These are phyloP conservation scores for Camellia lanceoleosa DNA, from an alignment of 148 eudicot species.

Conservation along the genomic window DNA sequence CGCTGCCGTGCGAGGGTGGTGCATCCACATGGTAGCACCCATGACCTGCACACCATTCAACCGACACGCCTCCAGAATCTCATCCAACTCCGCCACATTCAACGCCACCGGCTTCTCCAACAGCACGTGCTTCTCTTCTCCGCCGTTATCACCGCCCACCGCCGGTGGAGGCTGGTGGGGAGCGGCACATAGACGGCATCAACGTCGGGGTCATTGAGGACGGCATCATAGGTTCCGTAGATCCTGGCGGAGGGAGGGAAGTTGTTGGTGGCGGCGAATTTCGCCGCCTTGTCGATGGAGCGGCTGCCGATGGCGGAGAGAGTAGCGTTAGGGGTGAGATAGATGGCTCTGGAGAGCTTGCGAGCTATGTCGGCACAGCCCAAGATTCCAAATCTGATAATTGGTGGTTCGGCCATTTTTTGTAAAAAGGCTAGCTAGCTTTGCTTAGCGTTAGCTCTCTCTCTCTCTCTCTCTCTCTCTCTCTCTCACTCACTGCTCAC, in stretches of 20 bases:
- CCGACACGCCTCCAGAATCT: constrained; percentile 36
- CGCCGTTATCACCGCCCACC: constrained; percentile 49
- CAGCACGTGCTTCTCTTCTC: constrained; percentile 43
- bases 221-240: constrained; percentile 43
- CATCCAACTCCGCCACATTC: constrained; percentile 34
- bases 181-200: constrained; percentile 59
- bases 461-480: too few species aligned
- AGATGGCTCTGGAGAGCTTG: constrained; percentile 45
- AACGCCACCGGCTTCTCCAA: constrained; percentile 55
- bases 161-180: constrained; percentile 44
- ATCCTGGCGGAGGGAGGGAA: constrained; percentile 18
- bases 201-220: constrained; percentile 40
- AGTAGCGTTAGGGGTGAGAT: constrained; percentile 31
- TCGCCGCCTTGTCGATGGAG: constrained; percentile 36
- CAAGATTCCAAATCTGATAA: constrained; percentile 38
- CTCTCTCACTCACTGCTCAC: too few species aligned
- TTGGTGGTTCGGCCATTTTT: constrained; percentile 21
- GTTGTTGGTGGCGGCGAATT: constrained; percentile 28
- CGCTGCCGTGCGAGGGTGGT: constrained; percentile 17
- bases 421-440: background rate
- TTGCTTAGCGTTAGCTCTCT: too few species aligned
- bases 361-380: constrained; percentile 60
- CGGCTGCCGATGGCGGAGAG: constrained; percentile 52
- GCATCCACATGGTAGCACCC: constrained; percentile 71
- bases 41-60: constrained; percentile 52